Evolutionary conservation across 2,329 filamentous ascomycete genomes (phyloP).

Genomic region (Cladosporium sp.): DNA sequence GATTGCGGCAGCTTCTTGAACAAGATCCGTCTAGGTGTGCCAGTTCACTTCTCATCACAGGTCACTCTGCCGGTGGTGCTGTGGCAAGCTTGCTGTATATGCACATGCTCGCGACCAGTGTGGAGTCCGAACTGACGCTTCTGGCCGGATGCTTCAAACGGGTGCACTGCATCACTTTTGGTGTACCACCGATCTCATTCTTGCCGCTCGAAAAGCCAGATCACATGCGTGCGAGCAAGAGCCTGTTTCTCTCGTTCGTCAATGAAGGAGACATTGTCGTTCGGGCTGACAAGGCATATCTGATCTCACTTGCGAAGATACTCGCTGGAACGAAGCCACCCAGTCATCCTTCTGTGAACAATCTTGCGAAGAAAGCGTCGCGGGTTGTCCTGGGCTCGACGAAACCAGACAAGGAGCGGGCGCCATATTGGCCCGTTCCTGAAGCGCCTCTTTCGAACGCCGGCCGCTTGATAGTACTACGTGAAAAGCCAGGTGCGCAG

Average conservation of each 20-base stretch:
- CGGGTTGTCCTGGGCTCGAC: slow-evolving; percentile 1
- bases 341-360: not conserved
- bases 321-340: slow-evolving; percentile 44
- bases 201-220: slow-evolving; percentile 59
- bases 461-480: slow-evolving; percentile 61
- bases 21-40: slow-evolving; percentile 62
- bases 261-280: slow-evolving; percentile 83
- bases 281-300: slow-evolving; percentile 69
- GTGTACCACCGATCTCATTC: slow-evolving; percentile 70
- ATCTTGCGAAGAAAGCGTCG: slow-evolving; percentile 13
- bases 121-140: slow-evolving; percentile 61
- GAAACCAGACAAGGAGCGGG: slow-evolving; percentile 9
- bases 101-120: slow-evolving; percentile 65
- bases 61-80: slow-evolving; percentile 80
- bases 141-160: slow-evolving; percentile 67
- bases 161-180: slow-evolving; percentile 79
- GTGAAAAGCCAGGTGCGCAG: slow-evolving; percentile 36
- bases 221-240: slow-evolving; percentile 47
- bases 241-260: slow-evolving; percentile 70
- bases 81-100: slow-evolving; percentile 72
- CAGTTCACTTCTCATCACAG: slow-evolving; percentile 73
- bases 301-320: slow-evolving; percentile 65
- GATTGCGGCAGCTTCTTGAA: slow-evolving; percentile 62
- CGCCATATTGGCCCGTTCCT: slow-evolving; percentile 57
- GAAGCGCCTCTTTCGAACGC: slow-evolving; percentile 62